These are phyloP conservation scores for Beta corolliflora DNA, from an alignment of 179 eudicot species.

Conservation along the genomic window DNA sequence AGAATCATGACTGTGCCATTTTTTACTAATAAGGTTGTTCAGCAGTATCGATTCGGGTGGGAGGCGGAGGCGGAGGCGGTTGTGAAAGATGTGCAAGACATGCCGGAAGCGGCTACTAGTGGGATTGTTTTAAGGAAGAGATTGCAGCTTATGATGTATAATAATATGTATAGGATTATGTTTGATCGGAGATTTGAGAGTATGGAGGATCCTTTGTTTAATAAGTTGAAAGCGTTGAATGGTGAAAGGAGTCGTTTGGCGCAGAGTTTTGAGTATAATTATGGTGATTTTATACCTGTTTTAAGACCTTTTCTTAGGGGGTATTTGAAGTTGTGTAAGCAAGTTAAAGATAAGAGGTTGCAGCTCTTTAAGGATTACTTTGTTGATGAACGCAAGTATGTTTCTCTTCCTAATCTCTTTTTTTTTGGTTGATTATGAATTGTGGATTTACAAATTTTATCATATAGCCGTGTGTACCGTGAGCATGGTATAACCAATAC, in stretches of 20 bases:
- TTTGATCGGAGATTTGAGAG: slow-evolving; percentile 62
- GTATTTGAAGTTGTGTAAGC: slow-evolving; percentile 52
- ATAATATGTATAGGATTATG: slow-evolving; percentile 70
- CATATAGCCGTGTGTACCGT: no score
- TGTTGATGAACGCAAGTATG: slow-evolving; percentile 61
- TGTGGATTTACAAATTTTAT: no score
- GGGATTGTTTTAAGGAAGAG: slow-evolving; percentile 55
- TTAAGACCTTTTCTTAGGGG: slow-evolving; percentile 65
- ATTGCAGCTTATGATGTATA: slow-evolving; percentile 69
- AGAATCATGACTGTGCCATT: slow-evolving; percentile 64
- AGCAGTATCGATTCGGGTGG: slow-evolving; percentile 58
- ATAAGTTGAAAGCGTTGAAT: slow-evolving; percentile 60
- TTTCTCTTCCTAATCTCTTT: background rate
- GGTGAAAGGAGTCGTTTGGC: slow-evolving; percentile 66
- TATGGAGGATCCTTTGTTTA: slow-evolving; percentile 52
- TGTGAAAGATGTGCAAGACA: slow-evolving; percentile 53
- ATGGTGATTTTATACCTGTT: slow-evolving; percentile 69
- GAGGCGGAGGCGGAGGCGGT: slow-evolving; percentile 53
- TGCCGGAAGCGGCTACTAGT: slow-evolving; percentile 40
- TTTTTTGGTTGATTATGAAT: background rate
- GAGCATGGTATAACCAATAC: no score
- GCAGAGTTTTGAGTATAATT: slow-evolving; percentile 71
- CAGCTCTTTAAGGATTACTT: slow-evolving; percentile 67
- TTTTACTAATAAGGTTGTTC: slow-evolving; percentile 71
- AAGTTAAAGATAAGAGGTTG: slow-evolving; percentile 60